These are phyloP conservation scores for Corylus heterophylla DNA, from an alignment of 306 rosid species.

Conservation along the genomic window DNA sequence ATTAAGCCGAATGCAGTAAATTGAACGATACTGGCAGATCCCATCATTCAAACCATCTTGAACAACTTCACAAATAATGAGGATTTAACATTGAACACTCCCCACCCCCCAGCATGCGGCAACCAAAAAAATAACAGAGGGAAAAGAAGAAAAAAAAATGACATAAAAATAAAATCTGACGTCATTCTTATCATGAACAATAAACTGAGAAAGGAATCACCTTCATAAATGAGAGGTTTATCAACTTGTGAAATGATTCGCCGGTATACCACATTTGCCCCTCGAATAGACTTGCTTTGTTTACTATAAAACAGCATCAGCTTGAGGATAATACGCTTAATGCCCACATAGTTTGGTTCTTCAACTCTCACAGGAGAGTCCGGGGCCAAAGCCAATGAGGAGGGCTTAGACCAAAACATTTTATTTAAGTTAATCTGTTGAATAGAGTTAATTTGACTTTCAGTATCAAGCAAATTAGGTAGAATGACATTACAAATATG, in stretches of 20 bases:
- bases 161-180: background rate
- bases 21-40: background rate
- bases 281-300: constrained; percentile 92
- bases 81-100: background rate
- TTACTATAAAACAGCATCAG: constrained; percentile 82
- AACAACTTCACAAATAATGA: background rate
- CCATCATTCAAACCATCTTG: background rate
- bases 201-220: constrained; percentile 29
- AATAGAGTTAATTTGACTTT: constrained; percentile 11
- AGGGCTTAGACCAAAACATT: constrained; percentile 84
- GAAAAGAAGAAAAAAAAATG: background rate
- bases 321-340: constrained; percentile 61
- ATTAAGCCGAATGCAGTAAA: background rate
- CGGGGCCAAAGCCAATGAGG: constrained; percentile 61
- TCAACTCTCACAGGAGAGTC: constrained; percentile 74
- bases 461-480: constrained; percentile 21
- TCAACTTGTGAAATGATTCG: constrained; percentile 82
- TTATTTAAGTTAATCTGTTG: constrained; percentile 67
- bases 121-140: background rate
- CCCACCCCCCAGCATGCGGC: no score
- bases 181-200: background rate
- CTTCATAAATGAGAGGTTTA: constrained; percentile 80
- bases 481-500: background rate
- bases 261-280: constrained; percentile 78
- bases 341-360: constrained; percentile 73